phyloP scores from a whole-genome alignment of 768 basidiomycete species.

The Phylloporus arenicola region DNA sequence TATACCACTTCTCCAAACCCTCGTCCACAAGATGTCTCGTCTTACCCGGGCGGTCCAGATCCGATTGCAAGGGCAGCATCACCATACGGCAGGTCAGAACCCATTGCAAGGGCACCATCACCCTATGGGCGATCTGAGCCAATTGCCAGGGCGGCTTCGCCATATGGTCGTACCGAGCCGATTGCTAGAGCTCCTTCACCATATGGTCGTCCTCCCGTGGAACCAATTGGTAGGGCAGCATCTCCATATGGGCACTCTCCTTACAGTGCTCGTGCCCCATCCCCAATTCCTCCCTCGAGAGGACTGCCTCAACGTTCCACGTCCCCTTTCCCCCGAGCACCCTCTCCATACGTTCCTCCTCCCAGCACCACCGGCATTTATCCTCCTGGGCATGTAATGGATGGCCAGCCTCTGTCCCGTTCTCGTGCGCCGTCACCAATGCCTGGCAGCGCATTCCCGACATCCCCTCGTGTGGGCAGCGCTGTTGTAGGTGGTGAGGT shows the following conservation, averaged over 20 bases:
- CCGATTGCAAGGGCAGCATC: constrained; percentile 30
- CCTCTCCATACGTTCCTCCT: constrained; percentile 25
- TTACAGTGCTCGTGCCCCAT: constrained; percentile 26
- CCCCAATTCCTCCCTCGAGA: constrained; percentile 26
- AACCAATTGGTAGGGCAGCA: constrained; percentile 36
- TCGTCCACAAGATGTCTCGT: constrained; percentile 41
- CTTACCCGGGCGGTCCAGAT: constrained; percentile 35
- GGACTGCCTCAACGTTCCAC: constrained; percentile 21
- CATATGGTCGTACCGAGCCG: constrained; percentile 38
- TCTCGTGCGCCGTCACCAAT: constrained; percentile 51
- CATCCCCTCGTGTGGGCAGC: constrained; percentile 27
- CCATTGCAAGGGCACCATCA: constrained; percentile 18
- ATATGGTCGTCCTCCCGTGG: constrained; percentile 33
- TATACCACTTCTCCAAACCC: constrained; percentile 44
- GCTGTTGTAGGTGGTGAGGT: constrained; percentile 18
- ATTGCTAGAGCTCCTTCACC: constrained; percentile 33
- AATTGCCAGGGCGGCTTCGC: constrained; percentile 19
- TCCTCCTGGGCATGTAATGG: constrained; percentile 52
- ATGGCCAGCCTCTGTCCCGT: constrained; percentile 45
- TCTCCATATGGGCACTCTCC: constrained; percentile 30
- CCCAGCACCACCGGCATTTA: constrained; percentile 44
- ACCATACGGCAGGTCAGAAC: constrained; percentile 34
- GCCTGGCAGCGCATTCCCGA: constrained; percentile 30
- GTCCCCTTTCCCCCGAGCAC: constrained; percentile 29
- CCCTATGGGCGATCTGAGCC: constrained; percentile 31